Evolutionary conservation across 176 grass and related monocot genomes (phyloP).

Genomic region (Poa annua): DNA sequence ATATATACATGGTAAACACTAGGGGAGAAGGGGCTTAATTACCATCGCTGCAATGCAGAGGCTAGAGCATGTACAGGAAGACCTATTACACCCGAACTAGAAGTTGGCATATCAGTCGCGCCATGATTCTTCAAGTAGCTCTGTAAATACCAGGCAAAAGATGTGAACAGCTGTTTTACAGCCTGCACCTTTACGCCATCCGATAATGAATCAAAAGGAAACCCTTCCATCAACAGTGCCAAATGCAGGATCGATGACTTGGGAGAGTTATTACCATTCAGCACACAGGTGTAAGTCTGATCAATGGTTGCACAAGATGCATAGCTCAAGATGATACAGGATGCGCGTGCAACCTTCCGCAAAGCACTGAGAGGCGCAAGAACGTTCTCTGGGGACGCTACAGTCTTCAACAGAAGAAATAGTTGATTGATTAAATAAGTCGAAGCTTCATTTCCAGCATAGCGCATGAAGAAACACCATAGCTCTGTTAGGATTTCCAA

Average conservation of each 20-base stretch:
- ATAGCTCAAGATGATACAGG: conserved; percentile 74
- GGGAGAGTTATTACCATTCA: conserved; percentile 59
- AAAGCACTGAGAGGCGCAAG: conserved; percentile 55
- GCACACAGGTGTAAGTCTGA: conserved; percentile 58
- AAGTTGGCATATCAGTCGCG: conserved; percentile 38
- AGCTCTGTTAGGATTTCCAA: conserved; percentile 82
- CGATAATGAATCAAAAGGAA: conserved; percentile 82
- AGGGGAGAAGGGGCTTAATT: conserved; percentile 35
- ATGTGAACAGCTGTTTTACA: conserved; percentile 59
- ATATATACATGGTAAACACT: conserved; percentile 35
- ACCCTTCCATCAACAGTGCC: conserved; percentile 79
- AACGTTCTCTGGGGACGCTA: conserved; percentile 59
- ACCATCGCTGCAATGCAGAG: conserved; percentile 73
- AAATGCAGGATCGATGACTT: conserved; percentile 52
- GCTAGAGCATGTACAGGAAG: conserved; percentile 84
- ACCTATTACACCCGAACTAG: conserved; percentile 45
- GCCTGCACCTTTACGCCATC: conserved; percentile 56
- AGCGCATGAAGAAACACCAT: conserved; percentile 74
- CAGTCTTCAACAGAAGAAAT: conserved; percentile 61
- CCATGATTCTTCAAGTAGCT: conserved; percentile 55
- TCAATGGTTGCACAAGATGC: conserved; percentile 62
- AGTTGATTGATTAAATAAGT: conserved; percentile 60
- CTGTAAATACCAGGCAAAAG: conserved; percentile 71
- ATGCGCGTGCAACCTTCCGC: conserved; percentile 58
- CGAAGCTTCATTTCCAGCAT: conserved; percentile 58